A percentile compares a stretch with the other conserved stretches of the same genome.
phyloP scores from a whole-genome alignment of 2,329 filamentous ascomycete genomes.

The Verticillium zaregamsianum region DNA sequence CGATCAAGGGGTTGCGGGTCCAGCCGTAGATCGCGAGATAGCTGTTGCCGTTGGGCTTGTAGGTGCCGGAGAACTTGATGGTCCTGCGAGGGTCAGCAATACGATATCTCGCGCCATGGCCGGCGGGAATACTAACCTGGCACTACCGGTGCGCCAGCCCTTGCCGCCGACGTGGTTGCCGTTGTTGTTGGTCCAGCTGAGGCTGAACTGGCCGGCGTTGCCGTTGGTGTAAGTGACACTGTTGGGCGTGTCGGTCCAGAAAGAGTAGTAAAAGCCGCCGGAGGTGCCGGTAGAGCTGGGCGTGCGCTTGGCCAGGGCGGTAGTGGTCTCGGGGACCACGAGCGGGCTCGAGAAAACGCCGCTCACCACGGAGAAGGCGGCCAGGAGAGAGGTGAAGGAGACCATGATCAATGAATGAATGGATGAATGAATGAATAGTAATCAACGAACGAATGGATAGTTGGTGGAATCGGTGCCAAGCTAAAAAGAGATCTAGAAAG shows the following conservation, averaged over 20 bases:
- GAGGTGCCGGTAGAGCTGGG: slow-evolving; percentile 27
- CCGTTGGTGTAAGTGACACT: slow-evolving; percentile 37
- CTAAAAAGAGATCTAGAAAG: not conserved
- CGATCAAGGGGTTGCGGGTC: slow-evolving; percentile 31
- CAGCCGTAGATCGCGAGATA: slow-evolving; percentile 46
- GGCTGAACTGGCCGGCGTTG: slow-evolving; percentile 32
- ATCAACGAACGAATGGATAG: not conserved
- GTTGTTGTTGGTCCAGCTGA: slow-evolving; percentile 32
- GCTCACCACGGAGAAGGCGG: slow-evolving; percentile 1
- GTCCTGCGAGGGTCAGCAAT: slow-evolving; percentile 13
- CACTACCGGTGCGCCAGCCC: slow-evolving; percentile 49
- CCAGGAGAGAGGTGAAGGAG: slow-evolving; percentile 1
- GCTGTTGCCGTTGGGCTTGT: slow-evolving; percentile 29
- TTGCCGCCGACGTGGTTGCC: slow-evolving; percentile 55
- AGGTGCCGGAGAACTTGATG: slow-evolving; percentile 31
- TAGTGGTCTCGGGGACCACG: slow-evolving; percentile 1
- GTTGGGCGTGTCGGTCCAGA: slow-evolving; percentile 36
- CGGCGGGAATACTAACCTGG: slow-evolving; percentile 5
- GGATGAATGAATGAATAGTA: not conserved
- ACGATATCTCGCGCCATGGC: not conserved
- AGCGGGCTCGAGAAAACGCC: not conserved
- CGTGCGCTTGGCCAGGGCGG: slow-evolving; percentile 8
- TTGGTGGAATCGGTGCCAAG: not conserved
- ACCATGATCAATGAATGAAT: slow-evolving; percentile 1
- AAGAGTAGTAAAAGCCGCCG: slow-evolving; percentile 41